A percentile compares a stretch with the other conserved stretches of the same genome.
These are phyloP conservation scores for Grifola frondosa DNA, from an alignment of 1,284 basidiomycete species.

Conservation along the genomic window DNA sequence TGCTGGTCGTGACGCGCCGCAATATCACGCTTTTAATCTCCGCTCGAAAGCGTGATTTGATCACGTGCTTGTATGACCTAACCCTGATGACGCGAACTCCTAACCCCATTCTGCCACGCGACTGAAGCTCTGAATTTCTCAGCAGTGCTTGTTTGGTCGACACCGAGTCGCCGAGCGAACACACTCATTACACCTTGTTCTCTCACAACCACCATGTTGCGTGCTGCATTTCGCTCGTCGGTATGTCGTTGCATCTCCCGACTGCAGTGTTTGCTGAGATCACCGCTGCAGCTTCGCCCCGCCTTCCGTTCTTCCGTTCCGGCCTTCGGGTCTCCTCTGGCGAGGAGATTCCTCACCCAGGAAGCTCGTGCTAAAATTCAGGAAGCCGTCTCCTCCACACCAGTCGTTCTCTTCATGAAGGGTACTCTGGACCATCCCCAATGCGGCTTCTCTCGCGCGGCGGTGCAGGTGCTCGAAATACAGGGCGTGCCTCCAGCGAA, in stretches of 20 bases:
- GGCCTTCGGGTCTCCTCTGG: conserved; percentile 20
- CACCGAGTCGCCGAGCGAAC: conserved; percentile 10
- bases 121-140: not conserved
- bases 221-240: conserved; percentile 42
- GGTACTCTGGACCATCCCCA: conserved; percentile 72
- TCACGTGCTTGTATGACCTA: conserved; percentile 12
- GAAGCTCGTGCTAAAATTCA: conserved; percentile 46
- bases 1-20: conserved; percentile 23
- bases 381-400: conserved; percentile 66
- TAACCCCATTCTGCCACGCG: conserved; percentile 12
- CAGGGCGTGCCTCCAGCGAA: conserved; percentile 82
- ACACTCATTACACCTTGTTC: conserved; percentile 11
- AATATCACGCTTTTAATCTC: conserved; percentile 29
- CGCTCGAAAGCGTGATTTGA: conserved; percentile 42
- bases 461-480: conserved; percentile 87
- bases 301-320: conserved; percentile 22
- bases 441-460: conserved; percentile 92
- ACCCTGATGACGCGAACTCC: conserved; percentile 8
- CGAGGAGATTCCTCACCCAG: conserved; percentile 44
- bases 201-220: conserved; percentile 40
- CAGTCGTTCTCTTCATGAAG: conserved; percentile 95
- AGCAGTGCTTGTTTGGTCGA: not conserved
- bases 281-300: conserved; percentile 9
- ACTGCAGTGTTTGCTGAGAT: not conserved
- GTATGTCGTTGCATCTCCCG: conserved; percentile 29